Percentiles rank a stretch among this genome's conserved stretches.
phyloP scores from a whole-genome alignment of 345 rosid species.

The Rhizophora apiculata region DNA sequence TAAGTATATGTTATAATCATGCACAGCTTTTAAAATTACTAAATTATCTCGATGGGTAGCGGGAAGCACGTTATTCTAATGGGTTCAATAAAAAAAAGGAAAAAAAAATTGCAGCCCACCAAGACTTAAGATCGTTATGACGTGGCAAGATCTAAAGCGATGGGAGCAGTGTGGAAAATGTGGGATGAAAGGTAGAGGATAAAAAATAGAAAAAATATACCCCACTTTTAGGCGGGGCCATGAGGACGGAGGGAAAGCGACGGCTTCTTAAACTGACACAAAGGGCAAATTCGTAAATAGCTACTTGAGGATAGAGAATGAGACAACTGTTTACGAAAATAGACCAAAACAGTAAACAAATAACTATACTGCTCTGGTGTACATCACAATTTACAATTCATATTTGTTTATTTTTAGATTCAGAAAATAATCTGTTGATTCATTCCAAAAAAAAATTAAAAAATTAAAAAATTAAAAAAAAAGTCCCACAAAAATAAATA shows the following conservation, averaged over 20 bases:
- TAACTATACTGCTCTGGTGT: background rate
- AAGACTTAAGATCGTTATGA: background rate
- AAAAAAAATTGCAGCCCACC: no score
- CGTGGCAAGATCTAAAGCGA: background rate
- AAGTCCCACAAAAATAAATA: no score
- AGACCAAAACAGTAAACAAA: no score
- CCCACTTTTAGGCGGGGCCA: background rate
- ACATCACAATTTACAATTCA: no score
- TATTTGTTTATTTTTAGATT: no score
- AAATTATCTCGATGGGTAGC: background rate
- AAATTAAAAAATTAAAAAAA: no score
- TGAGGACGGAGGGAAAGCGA: background rate
- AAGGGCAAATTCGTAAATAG: no score
- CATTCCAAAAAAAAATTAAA: no score
- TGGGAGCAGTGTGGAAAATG: no score
- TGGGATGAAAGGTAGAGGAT: no score
- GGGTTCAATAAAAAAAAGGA: background rate
- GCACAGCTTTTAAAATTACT: background rate
- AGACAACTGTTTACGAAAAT: background rate
- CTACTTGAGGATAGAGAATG: background rate
- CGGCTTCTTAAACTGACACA: slow-evolving; percentile 2
- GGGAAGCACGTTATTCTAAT: background rate
- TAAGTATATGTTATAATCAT: no score
- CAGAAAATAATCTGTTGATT: background rate
- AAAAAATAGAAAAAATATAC: background rate